Base-by-base conservation (phyloP, 495 filamentous ascomycete genomes). In the Chaetomium tenue region DNA sequence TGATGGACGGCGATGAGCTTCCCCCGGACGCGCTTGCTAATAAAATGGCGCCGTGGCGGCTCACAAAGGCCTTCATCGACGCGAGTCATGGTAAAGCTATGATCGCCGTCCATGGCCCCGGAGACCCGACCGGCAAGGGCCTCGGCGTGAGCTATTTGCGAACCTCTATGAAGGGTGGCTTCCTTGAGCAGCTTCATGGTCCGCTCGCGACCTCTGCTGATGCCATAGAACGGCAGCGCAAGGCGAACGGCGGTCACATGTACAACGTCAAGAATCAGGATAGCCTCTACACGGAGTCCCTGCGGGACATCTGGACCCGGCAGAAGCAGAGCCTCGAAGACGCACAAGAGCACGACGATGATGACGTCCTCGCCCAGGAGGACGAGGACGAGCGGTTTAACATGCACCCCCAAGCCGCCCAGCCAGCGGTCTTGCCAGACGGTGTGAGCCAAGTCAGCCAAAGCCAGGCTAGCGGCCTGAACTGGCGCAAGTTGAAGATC, bases 101-200 rank as follows among this genome's bases (percentile, higher is more conserved):
- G 94, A 84, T 99, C 52, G 86, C 90, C 63, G 86, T 99, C 12
- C 91, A 97, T 69, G 94, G 94, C 20, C 88, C 93, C 66, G 94
- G 95, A 37, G 94, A 99, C 72, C 94, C 94, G n/a, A 94, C 92
- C 9, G 91, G 92, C 13, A 89, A 91, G 67, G 94, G 94, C 3
- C 87, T 96, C 61, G 94, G 91, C 3, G 93, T 97, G 79, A 97
- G 89, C 73, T 96, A 97, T 74, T 89, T 99, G 68, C 90, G 92
- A 70, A 97, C 91, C 0, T 95, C 91, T 15, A 99, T 99, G 94
- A 99, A 99, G 75, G 94, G 94, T 53, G 94, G 94, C 3, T 99
- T 94, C 77, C 91, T 95, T 69, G 89, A 92, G 37, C 82, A 91
- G 63, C 90, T 93, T 12, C 91, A 97, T 69, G 93, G 91, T 68